phyloP scores from a whole-genome alignment of 345 rosid species.

The Eucalyptus sp. region DNA sequence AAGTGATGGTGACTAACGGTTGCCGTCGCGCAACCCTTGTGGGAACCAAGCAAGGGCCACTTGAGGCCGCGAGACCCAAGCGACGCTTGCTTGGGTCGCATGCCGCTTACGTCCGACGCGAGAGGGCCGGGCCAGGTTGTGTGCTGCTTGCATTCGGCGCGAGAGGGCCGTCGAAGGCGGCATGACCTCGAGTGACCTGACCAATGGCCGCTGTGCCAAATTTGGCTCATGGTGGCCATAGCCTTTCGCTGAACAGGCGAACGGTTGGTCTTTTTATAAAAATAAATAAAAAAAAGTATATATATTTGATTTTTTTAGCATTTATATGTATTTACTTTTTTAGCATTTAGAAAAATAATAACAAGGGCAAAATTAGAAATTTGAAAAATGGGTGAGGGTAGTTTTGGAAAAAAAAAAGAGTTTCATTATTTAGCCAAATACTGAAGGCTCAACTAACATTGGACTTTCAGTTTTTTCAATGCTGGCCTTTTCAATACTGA shows the following conservation, averaged over 20 bases:
- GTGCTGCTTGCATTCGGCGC: fast-evolving
- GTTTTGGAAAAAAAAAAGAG: too few relatives aligned
- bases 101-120: fast-evolving
- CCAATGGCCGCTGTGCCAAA: fast-evolving
- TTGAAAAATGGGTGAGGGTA: fast-evolving
- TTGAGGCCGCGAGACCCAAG: fast-evolving
- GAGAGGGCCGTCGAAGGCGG: fast-evolving
- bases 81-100: fast-evolving
- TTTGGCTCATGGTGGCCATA: fast-evolving
- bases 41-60: fast-evolving
- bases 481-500: fast-evolving
- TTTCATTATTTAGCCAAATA: fast-evolving
- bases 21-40: fast-evolving
- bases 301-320: too few relatives aligned
- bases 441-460: fast-evolving
- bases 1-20: too few relatives aligned
- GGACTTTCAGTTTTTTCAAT: fast-evolving
- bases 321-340: too few relatives aligned
- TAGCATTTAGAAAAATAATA: too few relatives aligned
- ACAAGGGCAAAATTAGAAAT: fast-evolving
- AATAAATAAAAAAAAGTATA: too few relatives aligned
- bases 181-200: fast-evolving
- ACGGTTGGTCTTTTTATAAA: too few relatives aligned
- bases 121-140: too few relatives aligned
- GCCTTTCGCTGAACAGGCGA: fast-evolving